Evolutionary conservation across 768 basidiomycete species (phyloP).

Genomic region (Boletales sp.): DNA sequence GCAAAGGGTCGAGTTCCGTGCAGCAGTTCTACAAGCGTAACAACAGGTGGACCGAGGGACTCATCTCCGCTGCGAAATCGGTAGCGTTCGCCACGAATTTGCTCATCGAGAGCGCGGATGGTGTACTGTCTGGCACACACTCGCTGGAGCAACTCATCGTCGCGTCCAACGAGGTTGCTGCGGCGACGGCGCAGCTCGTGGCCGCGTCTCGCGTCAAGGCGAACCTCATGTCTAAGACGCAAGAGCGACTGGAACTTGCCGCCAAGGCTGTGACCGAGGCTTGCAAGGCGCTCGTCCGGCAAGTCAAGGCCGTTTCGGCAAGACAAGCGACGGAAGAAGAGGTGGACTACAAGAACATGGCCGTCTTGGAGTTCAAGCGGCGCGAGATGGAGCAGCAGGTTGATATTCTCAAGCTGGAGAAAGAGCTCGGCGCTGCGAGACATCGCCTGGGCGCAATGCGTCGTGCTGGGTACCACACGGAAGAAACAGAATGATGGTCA

Average conservation of each 20-base stretch:
- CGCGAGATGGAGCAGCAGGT: constrained; percentile 99
- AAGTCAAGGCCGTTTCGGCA: constrained; percentile 93
- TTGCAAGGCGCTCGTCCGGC: constrained; percentile 92
- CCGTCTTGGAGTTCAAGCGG: constrained; percentile 91
- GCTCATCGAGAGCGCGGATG: constrained; percentile 96
- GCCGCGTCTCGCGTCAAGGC: constrained; percentile 98
- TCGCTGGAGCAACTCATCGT: constrained; percentile 98
- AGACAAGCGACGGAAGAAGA: constrained; percentile 77
- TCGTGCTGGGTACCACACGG: constrained; percentile 84
- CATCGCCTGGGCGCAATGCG: constrained; percentile 82
- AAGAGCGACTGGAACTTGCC: constrained; percentile 92
- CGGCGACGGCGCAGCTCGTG: constrained; percentile 95
- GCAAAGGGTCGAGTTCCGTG: constrained; percentile 84
- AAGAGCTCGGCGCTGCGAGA: constrained; percentile 86
- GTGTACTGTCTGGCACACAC: constrained; percentile 93
- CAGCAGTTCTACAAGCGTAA: constrained; percentile 99
- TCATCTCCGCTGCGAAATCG: constrained; percentile 96
- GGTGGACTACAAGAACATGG: constrained; percentile 87
- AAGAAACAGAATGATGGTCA: constrained; percentile 62
- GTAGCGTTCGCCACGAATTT: constrained; percentile 95
- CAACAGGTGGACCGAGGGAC: constrained; percentile 99
- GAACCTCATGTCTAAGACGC: constrained; percentile 97
- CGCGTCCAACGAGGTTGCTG: constrained; percentile 98
- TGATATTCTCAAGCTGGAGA: constrained; percentile 95
- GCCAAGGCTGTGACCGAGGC: constrained; percentile 98